Evolutionary conservation across 768 basidiomycete species (phyloP), one percentile per base, ranked within the genome.

Genomic region (Calocybe cyanea): DNA sequence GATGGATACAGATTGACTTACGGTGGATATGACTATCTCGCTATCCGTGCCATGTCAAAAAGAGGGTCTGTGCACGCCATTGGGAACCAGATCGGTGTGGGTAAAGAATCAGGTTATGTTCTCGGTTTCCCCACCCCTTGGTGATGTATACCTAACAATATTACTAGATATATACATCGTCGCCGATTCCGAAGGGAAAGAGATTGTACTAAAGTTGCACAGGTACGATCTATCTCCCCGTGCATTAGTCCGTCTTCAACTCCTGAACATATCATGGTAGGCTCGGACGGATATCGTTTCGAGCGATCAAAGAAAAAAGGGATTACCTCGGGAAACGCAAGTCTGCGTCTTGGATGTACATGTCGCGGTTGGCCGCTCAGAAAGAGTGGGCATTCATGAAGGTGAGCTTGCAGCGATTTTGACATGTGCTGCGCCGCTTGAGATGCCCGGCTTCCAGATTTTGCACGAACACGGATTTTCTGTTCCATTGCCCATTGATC

Each of bases 371-470:
- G 37, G 87, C 94, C 14, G 96, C 96, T 7, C 87, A 95, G 69
- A 98, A 97, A 61, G 96, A 99, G 63, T 99, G 85, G 80, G 92
- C 91, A 1, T 99, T 98, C 64, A 95, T 99, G 91, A 97, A 96
- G 76, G 95, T 92, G 54, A 46, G 24, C 32, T 31, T 28, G 25
- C 11, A n/a, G 19, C 41, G 34, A 40, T 31, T 25, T 28, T 11
- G 5, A 5, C 11, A 28, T 28, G 15, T 31, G 25, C 38, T 10
- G 39, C 15, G 14, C 30, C 35, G 30, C 8, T 8, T 2, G 20
- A 19, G 11, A 32, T 34, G 32, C n/a, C 43, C 35, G 24, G 14
- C 28, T 7, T 33, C 4, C 55, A 97, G 95, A 85, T 96, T 20
- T 73, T 99, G 15, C 77, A 95, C 59, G 87, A 93, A 55, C 85